Conservation (phyloP, 257 asterid species). For the Phtheirospermum japonicum region DNA sequence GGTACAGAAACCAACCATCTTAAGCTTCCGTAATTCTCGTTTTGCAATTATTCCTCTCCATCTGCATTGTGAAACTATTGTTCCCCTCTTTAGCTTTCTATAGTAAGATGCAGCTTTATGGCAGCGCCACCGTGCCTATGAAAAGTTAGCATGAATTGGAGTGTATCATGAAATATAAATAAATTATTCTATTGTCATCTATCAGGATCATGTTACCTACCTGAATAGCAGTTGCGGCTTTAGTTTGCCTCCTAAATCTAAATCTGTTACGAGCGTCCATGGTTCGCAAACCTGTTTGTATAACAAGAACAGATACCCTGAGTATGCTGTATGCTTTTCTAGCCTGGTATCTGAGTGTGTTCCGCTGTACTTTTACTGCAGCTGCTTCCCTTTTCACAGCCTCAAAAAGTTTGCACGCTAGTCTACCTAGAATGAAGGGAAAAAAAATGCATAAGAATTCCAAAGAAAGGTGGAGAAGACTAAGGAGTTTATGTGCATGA, state of each 20-base stretch:
- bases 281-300: conserved; percentile 80
- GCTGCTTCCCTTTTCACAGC: conserved; percentile 76
- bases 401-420: conserved; percentile 59
- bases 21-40: conserved; percentile 81
- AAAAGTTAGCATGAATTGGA: conserved; percentile 30
- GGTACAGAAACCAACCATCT: conserved; percentile 56
- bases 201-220: conserved; percentile 34
- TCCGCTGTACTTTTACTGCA: conserved; percentile 71
- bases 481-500: conserved; percentile 3
- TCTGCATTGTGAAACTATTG: conserved; percentile 71
- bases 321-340: conserved; percentile 60
- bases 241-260: conserved; percentile 64
- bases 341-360: conserved; percentile 51
- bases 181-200: conserved; percentile 21
- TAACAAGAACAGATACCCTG: conserved; percentile 53
- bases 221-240: conserved; percentile 84
- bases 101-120: conserved; percentile 55
- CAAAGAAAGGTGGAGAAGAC: conserved; percentile 15
- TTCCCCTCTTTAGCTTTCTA: conserved; percentile 71
- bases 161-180: conserved; percentile 21
- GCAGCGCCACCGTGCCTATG: conserved; percentile 87
- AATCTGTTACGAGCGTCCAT: conserved; percentile 67
- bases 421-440: conserved; percentile 67
- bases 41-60: conserved; percentile 85
- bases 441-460: conserved; percentile 30